These are phyloP conservation scores for Mucor sp. DNA, from an alignment of 371 early-diverging fungal species.

Conservation along the genomic window DNA sequence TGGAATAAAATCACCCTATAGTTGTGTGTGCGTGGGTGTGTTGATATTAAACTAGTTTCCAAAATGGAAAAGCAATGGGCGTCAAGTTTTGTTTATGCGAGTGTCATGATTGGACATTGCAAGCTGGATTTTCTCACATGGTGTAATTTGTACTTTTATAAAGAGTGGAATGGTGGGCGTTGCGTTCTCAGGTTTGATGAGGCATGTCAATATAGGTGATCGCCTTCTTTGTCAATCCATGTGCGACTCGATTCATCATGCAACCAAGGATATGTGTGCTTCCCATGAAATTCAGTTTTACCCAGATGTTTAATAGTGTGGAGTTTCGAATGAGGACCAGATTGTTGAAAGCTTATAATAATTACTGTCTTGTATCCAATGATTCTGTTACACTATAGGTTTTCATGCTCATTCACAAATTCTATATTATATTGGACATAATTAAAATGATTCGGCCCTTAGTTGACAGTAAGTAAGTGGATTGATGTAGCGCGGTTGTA, in stretches of 20 bases:
- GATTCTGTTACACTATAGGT: not conserved
- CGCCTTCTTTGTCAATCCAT: not conserved
- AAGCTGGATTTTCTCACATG: not conserved
- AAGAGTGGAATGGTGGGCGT: not conserved
- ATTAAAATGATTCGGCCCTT: too few relatives aligned
- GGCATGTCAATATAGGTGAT: not conserved
- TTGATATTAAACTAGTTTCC: slow-evolving; percentile 2
- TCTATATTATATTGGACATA: not conserved
- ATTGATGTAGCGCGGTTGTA: too few relatives aligned
- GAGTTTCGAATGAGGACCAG: not conserved
- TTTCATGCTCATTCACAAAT: not conserved
- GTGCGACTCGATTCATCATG: not conserved
- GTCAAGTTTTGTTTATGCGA: slow-evolving; percentile 12
- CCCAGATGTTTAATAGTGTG: not conserved
- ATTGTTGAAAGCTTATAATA: not conserved
- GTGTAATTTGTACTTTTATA: not conserved
- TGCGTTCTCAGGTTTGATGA: not conserved
- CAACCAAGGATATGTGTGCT: not conserved
- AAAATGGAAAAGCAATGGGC: slow-evolving; percentile 6
- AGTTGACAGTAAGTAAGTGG: too few relatives aligned
- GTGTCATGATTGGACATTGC: slow-evolving; percentile 3
- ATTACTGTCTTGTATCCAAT: not conserved
- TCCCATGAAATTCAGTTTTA: not conserved
- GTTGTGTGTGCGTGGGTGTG: not conserved
- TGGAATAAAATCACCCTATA: slow-evolving; percentile 14